Evolutionary conservation across 441 rosid genomes (phyloP).

Genomic region (Aleurites moluccanus): DNA sequence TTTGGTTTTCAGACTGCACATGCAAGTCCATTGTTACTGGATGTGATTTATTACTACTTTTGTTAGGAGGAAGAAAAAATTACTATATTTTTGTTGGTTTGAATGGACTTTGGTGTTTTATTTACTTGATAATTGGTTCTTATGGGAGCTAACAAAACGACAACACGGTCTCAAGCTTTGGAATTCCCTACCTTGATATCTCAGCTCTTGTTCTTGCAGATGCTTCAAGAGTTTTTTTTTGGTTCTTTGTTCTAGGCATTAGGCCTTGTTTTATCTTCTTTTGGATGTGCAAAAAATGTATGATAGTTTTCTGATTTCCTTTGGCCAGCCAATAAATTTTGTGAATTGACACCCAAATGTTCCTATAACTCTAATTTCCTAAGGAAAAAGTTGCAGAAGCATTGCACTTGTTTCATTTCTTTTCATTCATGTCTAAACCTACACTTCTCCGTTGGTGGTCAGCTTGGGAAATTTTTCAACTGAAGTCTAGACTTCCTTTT

Average conservation of each 20-base stretch:
- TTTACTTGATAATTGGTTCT: neutral
- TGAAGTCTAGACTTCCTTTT: neutral
- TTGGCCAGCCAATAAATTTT: neutral
- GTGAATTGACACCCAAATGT: too few species aligned
- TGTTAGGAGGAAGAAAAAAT: neutral
- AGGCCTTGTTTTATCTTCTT: neutral
- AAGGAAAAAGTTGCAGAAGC: neutral
- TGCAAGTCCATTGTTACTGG: constrained; percentile 27
- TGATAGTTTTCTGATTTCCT: neutral
- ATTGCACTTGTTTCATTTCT: neutral
- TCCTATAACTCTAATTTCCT: neutral
- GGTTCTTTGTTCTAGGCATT: neutral
- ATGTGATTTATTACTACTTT: neutral
- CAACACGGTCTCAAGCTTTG: neutral
- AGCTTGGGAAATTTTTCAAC: neutral
- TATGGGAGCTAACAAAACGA: neutral
- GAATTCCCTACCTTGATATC: neutral
- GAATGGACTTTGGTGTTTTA: neutral
- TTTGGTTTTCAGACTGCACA: constrained; percentile 38
- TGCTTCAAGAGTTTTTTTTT: neutral
- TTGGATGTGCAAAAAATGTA: neutral
- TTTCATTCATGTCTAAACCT: neutral
- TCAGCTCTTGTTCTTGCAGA: neutral
- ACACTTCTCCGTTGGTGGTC: neutral
- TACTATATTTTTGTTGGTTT: neutral